Conservation (phyloP, 352 stramenopile genomes). For the Globisporangium emineosum region DNA sequence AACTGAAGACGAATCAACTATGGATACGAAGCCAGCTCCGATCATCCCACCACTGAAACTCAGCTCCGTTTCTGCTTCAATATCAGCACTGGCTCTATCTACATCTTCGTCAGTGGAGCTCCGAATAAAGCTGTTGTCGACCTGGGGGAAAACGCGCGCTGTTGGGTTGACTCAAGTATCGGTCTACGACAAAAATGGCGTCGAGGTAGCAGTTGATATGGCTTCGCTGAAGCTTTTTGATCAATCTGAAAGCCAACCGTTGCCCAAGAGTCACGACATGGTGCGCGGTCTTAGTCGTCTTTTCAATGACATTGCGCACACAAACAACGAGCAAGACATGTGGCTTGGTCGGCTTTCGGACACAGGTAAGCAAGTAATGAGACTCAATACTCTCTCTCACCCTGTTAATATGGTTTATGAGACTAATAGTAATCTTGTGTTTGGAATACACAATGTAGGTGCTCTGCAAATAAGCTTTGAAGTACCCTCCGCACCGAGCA, state of each 20-base stretch:
- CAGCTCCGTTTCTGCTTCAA: neutral
- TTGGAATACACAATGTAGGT: conserved; percentile 18
- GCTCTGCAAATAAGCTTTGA: conserved; percentile 58
- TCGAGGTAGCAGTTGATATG: conserved; percentile 48
- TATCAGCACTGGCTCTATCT: neutral
- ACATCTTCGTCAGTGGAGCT: conserved; percentile 29
- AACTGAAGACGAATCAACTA: neutral
- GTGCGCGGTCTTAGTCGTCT: conserved; percentile 47
- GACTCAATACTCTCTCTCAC: too few species aligned
- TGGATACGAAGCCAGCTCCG: neutral
- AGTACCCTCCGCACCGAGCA: conserved; percentile 37
- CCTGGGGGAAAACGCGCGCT: conserved; percentile 56
- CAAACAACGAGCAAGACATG: conserved; percentile 71
- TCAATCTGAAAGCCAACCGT: conserved; percentile 31
- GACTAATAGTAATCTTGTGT: neutral
- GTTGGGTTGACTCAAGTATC: conserved; percentile 66
- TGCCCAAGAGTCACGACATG: conserved; percentile 70
- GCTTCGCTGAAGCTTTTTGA: conserved; percentile 53
- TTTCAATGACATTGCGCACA: conserved; percentile 61
- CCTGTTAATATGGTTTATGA: neutral
- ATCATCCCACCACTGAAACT: conserved; percentile 33
- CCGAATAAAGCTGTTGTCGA: conserved; percentile 64
- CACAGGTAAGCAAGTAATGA: conserved; percentile 26
- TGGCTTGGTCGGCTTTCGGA: conserved; percentile 67
- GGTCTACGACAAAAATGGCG: conserved; percentile 59